Evolutionary conservation across 140 eudicot species (phyloP).

Genomic region (Senecio squalidus): DNA sequence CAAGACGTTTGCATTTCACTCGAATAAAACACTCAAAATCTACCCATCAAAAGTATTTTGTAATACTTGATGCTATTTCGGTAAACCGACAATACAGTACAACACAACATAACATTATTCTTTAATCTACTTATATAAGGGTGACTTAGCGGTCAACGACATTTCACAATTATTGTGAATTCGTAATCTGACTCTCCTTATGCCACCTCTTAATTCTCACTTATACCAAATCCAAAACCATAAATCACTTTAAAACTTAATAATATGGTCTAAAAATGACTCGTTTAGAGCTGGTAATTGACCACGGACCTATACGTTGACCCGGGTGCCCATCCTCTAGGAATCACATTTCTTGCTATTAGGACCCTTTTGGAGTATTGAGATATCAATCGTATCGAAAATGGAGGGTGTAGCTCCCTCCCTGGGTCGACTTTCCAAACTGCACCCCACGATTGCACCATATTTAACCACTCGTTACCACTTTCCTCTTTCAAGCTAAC

Average conservation of each 20-base stretch:
- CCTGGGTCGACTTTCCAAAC: conserved; percentile 75
- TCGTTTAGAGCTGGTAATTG: too few relatives aligned
- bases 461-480: conserved; percentile 39
- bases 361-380: conserved; percentile 37
- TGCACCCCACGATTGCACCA: conserved; percentile 92
- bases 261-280: too few relatives aligned
- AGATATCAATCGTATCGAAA: conserved; percentile 52
- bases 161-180: conserved; percentile 26
- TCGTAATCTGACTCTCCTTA: conserved; percentile 20
- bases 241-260: background rate
- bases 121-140: conserved; percentile 23
- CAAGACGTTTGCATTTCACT: conserved; percentile 3
- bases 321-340: conserved; percentile 72
- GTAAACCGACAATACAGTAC: background rate
- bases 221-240: background rate
- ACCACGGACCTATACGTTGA: conserved; percentile 52
- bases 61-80: conserved; percentile 21
- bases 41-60: conserved; percentile 23
- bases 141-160: conserved; percentile 32
- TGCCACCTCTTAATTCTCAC: conserved; percentile 26
- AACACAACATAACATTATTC: conserved; percentile 7
- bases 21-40: background rate
- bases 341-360: conserved; percentile 69
- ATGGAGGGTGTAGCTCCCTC: conserved; percentile 50
- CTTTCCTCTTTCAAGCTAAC: conserved; percentile 48